A percentile compares a stretch with the other conserved stretches of the same genome.
These are phyloP conservation scores for Ensete glaucum DNA, from an alignment of 176 grass and related monocot species.

Conservation along the genomic window DNA sequence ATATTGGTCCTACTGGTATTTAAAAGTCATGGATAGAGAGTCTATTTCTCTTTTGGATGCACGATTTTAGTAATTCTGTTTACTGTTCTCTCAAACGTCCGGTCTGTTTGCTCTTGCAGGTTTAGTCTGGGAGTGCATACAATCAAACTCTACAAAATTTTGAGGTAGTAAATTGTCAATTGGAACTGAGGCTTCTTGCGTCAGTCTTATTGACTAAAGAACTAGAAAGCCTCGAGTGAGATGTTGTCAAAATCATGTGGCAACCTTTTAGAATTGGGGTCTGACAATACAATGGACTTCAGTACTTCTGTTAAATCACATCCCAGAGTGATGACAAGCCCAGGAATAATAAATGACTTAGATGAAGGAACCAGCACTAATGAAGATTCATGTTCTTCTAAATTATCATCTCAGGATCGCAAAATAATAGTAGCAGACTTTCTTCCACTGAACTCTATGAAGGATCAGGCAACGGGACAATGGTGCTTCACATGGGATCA, in stretches of 20 bases:
- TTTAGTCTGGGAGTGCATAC: background rate
- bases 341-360: constrained; percentile 10
- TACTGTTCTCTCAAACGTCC: background rate
- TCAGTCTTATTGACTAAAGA: background rate
- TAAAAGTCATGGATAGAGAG: too few relatives aligned
- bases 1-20: too few relatives aligned
- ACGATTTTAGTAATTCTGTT: too few relatives aligned
- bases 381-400: constrained; percentile 12
- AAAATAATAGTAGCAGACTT: constrained; percentile 26
- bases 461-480: constrained; percentile 13
- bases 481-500: constrained; percentile 22
- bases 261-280: constrained; percentile 18
- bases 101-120: background rate
- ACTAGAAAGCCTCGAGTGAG: background rate
- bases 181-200: background rate
- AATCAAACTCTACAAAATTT: background rate
- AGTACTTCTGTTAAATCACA: constrained; percentile 8
- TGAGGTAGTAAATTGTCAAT: background rate
- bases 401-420: background rate
- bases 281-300: constrained; percentile 19
- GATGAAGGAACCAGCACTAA: constrained; percentile 4
- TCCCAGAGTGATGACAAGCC: constrained; percentile 17
- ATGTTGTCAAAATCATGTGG: constrained; percentile 19
- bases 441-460: constrained; percentile 17
- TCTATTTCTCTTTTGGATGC: too few relatives aligned